A percentile compares a stretch with the other conserved stretches of the same genome.
These are phyloP conservation scores for Fusarium hostae DNA, from an alignment of 2,329 filamentous ascomycete genomes.

Conservation along the genomic window DNA sequence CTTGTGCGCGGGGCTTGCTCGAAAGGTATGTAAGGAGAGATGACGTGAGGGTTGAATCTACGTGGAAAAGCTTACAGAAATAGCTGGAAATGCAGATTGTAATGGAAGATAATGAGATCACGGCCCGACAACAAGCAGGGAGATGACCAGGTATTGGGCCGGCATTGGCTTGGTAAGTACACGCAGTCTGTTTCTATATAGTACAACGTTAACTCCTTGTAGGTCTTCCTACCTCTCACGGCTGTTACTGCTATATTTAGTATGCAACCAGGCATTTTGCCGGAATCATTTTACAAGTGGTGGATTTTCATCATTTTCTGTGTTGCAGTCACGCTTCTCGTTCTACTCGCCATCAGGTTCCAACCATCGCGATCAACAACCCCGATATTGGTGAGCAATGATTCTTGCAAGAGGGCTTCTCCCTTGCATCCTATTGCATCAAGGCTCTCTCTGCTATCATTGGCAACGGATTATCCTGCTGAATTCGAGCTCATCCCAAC, in stretches of 20 bases:
- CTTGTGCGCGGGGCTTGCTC: background rate
- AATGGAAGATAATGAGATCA: slow-evolving; percentile 1
- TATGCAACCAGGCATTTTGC: slow-evolving; percentile 1
- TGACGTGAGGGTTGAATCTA: accelerated
- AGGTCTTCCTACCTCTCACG: background rate
- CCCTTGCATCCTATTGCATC: background rate
- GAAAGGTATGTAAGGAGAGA: background rate
- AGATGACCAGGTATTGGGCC: background rate
- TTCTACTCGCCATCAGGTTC: background rate
- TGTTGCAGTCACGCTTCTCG: background rate
- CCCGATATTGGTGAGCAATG: background rate
- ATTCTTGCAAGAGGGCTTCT: background rate
- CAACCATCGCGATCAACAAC: background rate
- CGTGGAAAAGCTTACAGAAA: background rate
- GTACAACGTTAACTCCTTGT: accelerated
- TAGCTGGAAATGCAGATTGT: slow-evolving; percentile 12
- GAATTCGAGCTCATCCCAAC: background rate
- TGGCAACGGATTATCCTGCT: background rate
- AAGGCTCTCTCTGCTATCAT: background rate
- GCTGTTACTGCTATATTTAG: slow-evolving; percentile 4
- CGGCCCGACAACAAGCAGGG: background rate
- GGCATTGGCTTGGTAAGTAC: background rate
- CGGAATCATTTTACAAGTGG: background rate
- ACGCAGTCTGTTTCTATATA: accelerated
- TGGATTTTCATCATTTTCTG: slow-evolving; percentile 1